These are phyloP conservation scores for Rhizoclosmatium hyalinum DNA, from an alignment of 371 early-diverging fungal species.

Conservation along the genomic window DNA sequence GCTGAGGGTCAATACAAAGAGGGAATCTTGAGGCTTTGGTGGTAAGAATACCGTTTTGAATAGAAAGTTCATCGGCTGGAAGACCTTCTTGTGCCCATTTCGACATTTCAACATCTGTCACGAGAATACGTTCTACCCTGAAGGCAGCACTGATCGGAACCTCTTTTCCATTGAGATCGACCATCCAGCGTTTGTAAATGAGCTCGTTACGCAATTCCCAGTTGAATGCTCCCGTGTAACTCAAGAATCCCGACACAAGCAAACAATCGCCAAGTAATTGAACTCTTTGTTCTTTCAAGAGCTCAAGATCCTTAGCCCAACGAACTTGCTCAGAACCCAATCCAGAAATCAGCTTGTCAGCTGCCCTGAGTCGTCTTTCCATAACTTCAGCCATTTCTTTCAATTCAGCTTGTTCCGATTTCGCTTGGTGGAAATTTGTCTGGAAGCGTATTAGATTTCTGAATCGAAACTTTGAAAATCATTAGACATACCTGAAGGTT, in stretches of 20 bases:
- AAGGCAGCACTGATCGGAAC: constrained; percentile 57
- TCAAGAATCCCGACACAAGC: constrained; percentile 61
- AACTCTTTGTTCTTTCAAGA: constrained; percentile 55
- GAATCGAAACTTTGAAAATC: constrained; percentile 1
- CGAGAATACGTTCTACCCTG: constrained; percentile 58
- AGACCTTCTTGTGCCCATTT: constrained; percentile 67
- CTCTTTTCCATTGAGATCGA: constrained; percentile 44
- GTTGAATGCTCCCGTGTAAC: constrained; percentile 70
- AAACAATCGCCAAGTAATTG: constrained; percentile 67
- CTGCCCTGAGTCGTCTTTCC: constrained; percentile 65
- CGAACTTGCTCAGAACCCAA: constrained; percentile 63
- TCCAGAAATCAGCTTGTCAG: constrained; percentile 70
- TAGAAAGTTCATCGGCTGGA: constrained; percentile 66
- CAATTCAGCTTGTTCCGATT: constrained; percentile 66
- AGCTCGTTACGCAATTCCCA: constrained; percentile 68
- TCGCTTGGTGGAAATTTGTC: constrained; percentile 61
- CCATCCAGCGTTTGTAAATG: constrained; percentile 60
- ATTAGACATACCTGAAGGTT: constrained; percentile 35
- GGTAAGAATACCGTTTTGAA: constrained; percentile 69
- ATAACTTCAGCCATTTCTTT: constrained; percentile 70
- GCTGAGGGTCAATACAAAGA: constrained; percentile 70
- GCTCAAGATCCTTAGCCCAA: constrained; percentile 61
- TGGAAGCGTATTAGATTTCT: constrained; percentile 24
- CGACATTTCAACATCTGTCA: constrained; percentile 63
- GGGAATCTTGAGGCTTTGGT: constrained; percentile 66